These are phyloP conservation scores for Inonotus hispidus DNA, from an alignment of 1,284 basidiomycete species.

Conservation along the genomic window DNA sequence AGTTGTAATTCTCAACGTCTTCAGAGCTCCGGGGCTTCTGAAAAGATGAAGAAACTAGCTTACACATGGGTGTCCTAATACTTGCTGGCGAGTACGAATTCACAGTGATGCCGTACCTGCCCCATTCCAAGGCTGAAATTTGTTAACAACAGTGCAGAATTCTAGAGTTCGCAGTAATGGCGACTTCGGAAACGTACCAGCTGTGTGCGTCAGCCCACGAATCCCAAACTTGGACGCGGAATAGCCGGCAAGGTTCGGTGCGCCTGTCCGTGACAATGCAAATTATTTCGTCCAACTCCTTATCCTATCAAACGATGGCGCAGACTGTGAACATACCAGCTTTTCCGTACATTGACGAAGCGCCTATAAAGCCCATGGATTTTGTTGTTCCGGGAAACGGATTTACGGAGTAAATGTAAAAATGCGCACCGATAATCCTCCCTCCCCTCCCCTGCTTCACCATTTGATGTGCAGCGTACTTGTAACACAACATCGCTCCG, in stretches of 20 bases:
- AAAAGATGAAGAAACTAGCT: neutral
- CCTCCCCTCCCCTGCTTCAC: slow-evolving; percentile 19
- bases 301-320: no score
- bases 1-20: no score
- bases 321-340: neutral
- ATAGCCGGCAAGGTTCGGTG: neutral
- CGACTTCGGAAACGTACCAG: neutral
- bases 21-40: neutral
- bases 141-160: neutral
- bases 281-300: neutral
- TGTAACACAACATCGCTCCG: slow-evolving; percentile 20
- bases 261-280: neutral
- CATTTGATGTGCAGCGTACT: slow-evolving; percentile 21
- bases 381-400: neutral
- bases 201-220: slow-evolving; percentile 13
- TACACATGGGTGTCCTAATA: slow-evolving; percentile 15
- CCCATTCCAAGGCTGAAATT: slow-evolving; percentile 17
- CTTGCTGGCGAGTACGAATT: slow-evolving; percentile 27
- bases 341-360: slow-evolving; percentile 12
- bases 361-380: neutral
- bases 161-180: no score
- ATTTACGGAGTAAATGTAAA: neutral
- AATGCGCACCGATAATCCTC: slow-evolving; percentile 15
- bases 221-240: slow-evolving; percentile 14
- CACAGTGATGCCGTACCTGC: slow-evolving; percentile 24